Evolutionary conservation across 1,284 basidiomycete genomes (phyloP), one percentile per base, ranked within the genome.

Genomic region (Fistulinella cinereoalba): DNA sequence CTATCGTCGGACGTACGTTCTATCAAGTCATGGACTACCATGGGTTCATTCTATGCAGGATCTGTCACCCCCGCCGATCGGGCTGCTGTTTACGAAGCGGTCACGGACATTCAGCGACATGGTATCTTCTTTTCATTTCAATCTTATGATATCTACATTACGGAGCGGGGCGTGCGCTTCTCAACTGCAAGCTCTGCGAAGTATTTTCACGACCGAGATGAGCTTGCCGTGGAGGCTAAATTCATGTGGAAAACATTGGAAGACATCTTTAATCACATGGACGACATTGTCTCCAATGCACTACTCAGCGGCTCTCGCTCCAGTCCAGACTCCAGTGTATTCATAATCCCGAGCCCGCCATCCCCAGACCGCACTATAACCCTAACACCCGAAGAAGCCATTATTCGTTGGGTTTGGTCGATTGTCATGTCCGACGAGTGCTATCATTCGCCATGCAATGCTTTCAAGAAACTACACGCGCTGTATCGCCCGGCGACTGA

Each of bases 11-110:
- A 44, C 64, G 77, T 65, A 51, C 31, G 62, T 61, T 22, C 15
- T 11, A n/a, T 31, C 15, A 15, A 23, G 3, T 21, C 10, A 37
- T 29, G 7, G 29, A 29, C 36, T 31, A 28, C 24, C 43, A 36
- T 16, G 16, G n/a, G 19, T 50, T 62, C 31, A 64, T 47, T 36
- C 7, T 0, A n/a, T 41, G n/a, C 37, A 69, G 67, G 62, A 24
- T 41, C 37, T 1, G 29, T 62, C 29, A 58, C 58, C n/a, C 40
- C 24, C 19, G 53, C 60, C 11, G 78, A 80, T 56, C 64, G 68
- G n/a, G 41, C 58, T 6, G 60, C 69, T 37, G 65, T 79, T 18
- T 74, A 71, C 41, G 66, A 69, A 12, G 70, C 75, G 2, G 49
- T 76, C 7, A 55, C 71, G 3, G 64, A 65, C 37, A 58, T 79